Evolutionary conservation across 345 rosid genomes (phyloP).

Genomic region (Euclidium syriacum): DNA sequence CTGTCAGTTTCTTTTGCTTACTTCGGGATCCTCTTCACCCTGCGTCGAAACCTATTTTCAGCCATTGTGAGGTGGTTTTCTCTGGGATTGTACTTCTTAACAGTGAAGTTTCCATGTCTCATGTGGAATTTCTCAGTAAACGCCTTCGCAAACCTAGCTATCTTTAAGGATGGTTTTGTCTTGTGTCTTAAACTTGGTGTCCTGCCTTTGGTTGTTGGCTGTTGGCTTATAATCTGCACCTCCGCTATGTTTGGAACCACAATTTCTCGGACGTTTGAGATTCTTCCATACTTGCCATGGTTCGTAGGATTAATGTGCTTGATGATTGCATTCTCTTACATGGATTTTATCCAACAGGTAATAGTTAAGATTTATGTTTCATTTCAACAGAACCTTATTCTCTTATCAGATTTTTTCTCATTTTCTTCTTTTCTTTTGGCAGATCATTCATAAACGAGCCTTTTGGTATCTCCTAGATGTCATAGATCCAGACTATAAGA

Average conservation of each 20-base stretch:
- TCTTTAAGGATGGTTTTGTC: neutral
- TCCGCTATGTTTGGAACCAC: slow-evolving; percentile 2
- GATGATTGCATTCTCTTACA: neutral
- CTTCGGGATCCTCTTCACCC: neutral
- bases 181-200: slow-evolving; percentile 10
- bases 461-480: slow-evolving; percentile 19
- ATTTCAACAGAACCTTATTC: neutral
- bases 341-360: slow-evolving; percentile 9
- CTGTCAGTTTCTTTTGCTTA: neutral
- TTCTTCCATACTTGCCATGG: neutral
- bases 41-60: neutral
- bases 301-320: neutral
- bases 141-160: neutral
- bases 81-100: neutral
- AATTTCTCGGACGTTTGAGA: neutral
- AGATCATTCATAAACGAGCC: slow-evolving; percentile 20
- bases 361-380: neutral
- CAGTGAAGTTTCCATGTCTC: neutral
- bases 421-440: neutral
- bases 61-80: neutral
- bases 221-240: slow-evolving; percentile 9
- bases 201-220: slow-evolving; percentile 21
- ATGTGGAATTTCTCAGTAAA: neutral
- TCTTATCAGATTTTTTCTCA: neutral
- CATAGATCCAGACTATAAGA: slow-evolving; percentile 18